These are phyloP conservation scores for Chlorella sorokiniana DNA, from an alignment of 139 green algal species.

Conservation along the genomic window DNA sequence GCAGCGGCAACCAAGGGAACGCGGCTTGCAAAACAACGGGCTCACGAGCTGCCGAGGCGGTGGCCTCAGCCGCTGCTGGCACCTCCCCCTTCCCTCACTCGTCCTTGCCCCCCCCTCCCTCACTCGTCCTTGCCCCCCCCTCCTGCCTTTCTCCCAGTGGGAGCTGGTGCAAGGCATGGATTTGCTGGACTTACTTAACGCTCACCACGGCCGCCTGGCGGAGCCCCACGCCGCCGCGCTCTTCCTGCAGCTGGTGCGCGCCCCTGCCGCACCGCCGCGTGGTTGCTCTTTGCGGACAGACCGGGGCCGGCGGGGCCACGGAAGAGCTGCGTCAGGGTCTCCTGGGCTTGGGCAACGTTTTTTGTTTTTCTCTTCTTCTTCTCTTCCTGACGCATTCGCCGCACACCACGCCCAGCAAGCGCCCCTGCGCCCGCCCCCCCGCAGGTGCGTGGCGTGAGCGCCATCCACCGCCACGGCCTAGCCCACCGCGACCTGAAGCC, in stretches of 20 bases:
- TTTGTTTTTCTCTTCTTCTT: neutral
- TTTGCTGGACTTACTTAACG: constrained; percentile 87
- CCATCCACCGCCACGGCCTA: constrained; percentile 73
- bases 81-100: neutral
- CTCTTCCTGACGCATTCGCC: neutral
- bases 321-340: too few relatives aligned
- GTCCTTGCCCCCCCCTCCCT: too few relatives aligned
- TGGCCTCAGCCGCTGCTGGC: neutral
- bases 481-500: constrained; percentile 86
- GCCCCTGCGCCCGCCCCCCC: constrained; percentile 69
- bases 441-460: constrained; percentile 60
- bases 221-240: constrained; percentile 72
- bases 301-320: too few relatives aligned
- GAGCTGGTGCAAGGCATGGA: constrained; percentile 83
- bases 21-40: too few relatives aligned
- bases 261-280: neutral
- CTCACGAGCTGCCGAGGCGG: too few relatives aligned
- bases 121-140: neutral
- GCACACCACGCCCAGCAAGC: neutral
- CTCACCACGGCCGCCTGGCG: constrained; percentile 58
- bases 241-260: constrained; percentile 72
- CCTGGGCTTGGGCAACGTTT: too few relatives aligned
- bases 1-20: too few relatives aligned
- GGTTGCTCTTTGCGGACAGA: too few relatives aligned
- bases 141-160: constrained; percentile 56